Evolutionary conservation across 305 asterid species (phyloP), one percentile per base, ranked within the genome.

Genomic region (Fraxinus floribunda): DNA sequence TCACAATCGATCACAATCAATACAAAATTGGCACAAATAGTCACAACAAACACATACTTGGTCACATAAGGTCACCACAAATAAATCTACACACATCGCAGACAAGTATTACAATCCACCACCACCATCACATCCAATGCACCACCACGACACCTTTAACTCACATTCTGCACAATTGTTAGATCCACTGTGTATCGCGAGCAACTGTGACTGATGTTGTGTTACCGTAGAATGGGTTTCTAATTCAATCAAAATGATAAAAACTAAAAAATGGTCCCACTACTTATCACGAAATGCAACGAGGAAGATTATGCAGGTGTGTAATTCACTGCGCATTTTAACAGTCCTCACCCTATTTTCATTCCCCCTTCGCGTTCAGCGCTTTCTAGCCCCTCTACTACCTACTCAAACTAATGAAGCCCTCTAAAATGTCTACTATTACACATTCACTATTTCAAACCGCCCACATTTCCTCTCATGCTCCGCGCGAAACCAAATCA

Each of bases 401-500:
- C 79, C 80, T 39, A 44, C 84, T 80, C 86, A 78, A 77, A 77
- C 86, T 36, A 7, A 3, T 13, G 34, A 11, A 32, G 78, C 7
- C 49, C 76, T 80, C 46, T 52, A 83, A 90, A 60, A 94, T 92
- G 98, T 91, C 94, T 81, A 82, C 78, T 32, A 64, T 76, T 55
- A 35, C 87, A 35, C 90, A 85, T 44, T 83, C 85, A 62, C 87
- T 91, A 35, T 3, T 87, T 35, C 82, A 88, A 75, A 78, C 64
- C 8, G 66, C 89, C 46, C 87, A 89, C 44, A 86, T 88, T 66
- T 44, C 83, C 55, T 85, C 85, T 89, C 90, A 89, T 94, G 95
- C 89, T 80, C 86, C 89, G 82, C 78, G 30, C 80, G 83, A 68
- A 89, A 83, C 85, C 79, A 84, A 60, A 87, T 87, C 83, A n/a